Evolutionary conservation across 257 asterid species (phyloP).

Genomic region (Parsonsia alboflavescens): DNA sequence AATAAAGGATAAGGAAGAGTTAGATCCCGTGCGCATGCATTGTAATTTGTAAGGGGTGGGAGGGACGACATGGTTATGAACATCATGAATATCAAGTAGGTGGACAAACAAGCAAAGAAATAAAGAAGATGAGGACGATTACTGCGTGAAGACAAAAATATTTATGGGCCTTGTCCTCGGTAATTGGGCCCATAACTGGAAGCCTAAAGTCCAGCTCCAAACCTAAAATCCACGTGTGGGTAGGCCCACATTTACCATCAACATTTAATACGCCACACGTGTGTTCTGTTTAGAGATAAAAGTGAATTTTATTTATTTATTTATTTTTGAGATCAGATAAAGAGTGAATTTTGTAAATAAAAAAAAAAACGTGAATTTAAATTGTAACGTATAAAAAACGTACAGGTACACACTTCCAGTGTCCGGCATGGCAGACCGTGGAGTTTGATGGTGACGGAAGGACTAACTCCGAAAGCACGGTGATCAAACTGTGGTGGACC

Average conservation of each 20-base stretch:
- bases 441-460: not conserved
- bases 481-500: not conserved
- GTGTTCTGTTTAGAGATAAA: conserved; percentile 17
- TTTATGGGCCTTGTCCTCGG: conserved; percentile 19
- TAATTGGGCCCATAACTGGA: conserved; percentile 27
- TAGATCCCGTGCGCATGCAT: not conserved
- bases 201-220: conserved; percentile 32
- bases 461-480: not conserved
- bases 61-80: not conserved
- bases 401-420: not conserved
- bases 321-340: too few species aligned
- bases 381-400: too few species aligned
- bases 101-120: not conserved
- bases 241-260: conserved; percentile 40
- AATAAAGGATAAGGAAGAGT: not conserved
- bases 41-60: too few species aligned
- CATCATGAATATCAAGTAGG: not conserved
- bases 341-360: too few species aligned
- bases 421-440: too few species aligned
- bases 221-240: conserved; percentile 44
- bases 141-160: not conserved
- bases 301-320: too few species aligned
- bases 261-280: conserved; percentile 43
- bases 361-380: too few species aligned
- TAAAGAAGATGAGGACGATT: not conserved